A percentile compares a stretch with the other conserved stretches of the same genome.
Evolutionary conservation across 805 yeast genomes (phyloP).

Genomic region (Teunomyces lycoperdinae): DNA sequence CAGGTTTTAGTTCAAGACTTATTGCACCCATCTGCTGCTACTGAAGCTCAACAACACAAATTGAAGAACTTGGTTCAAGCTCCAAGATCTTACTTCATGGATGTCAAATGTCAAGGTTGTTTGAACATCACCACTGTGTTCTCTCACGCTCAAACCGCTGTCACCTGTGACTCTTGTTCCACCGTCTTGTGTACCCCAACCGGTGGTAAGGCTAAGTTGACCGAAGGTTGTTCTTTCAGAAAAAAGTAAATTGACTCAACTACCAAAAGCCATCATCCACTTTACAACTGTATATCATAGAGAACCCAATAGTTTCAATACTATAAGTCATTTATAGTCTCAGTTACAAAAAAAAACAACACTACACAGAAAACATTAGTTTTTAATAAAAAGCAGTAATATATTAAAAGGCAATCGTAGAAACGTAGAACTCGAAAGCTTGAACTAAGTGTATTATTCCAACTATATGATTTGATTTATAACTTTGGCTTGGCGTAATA

Average conservation of each 20-base stretch:
- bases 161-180: constrained; percentile 97
- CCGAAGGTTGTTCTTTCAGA: constrained; percentile 99
- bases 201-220: constrained; percentile 99
- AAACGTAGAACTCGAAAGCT: neutral
- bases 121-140: constrained; percentile 98
- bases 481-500: constrained; percentile 14
- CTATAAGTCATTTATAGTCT: neutral
- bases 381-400: constrained; percentile 2
- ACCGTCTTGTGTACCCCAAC: constrained; percentile 98
- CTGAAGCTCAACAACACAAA: constrained; percentile 97
- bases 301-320: constrained; percentile 1
- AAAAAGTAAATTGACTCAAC: constrained; percentile 65
- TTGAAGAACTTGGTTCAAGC: constrained; percentile 94
- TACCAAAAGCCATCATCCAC: neutral
- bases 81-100: constrained; percentile 99
- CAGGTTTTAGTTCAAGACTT: constrained; percentile 98
- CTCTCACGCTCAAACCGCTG: constrained; percentile 99
- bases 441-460: neutral
- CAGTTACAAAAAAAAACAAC: neutral
- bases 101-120: constrained; percentile 99
- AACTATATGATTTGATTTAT: constrained; percentile 1
- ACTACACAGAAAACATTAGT: neutral
- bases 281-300: neutral
- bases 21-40: constrained; percentile 95
- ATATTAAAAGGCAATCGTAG: neutral